A percentile compares a stretch with the other conserved stretches of the same genome.
phyloP scores from a whole-genome alignment of 2,329 filamentous ascomycete species.

The Pleoardoris graminearum region DNA sequence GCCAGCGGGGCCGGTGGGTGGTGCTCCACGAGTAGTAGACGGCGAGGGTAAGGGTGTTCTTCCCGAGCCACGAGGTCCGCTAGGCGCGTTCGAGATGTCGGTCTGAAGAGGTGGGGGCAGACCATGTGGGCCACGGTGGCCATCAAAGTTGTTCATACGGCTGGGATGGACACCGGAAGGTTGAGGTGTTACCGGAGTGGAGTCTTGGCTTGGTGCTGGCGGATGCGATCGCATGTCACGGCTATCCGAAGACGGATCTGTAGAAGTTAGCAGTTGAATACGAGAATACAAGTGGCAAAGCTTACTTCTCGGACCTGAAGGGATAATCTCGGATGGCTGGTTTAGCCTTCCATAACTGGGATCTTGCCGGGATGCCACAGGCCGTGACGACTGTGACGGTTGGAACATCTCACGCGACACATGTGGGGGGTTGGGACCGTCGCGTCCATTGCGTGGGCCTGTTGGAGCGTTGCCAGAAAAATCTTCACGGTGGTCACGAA shows the following conservation, averaged over 20 bases:
- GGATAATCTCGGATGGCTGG: slow-evolving; percentile 51
- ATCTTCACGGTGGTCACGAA: slow-evolving; percentile 47
- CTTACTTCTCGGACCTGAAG: slow-evolving; percentile 58
- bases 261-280: slow-evolving; percentile 12
- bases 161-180: slow-evolving; percentile 58
- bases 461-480: slow-evolving; percentile 52
- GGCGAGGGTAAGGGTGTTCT: slow-evolving; percentile 33
- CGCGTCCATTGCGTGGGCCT: slow-evolving; percentile 55
- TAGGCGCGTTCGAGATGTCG: slow-evolving; percentile 38
- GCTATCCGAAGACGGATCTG: slow-evolving; percentile 29
- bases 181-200: slow-evolving; percentile 39
- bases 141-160: slow-evolving; percentile 52
- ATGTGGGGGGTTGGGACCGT: slow-evolving; percentile 28
- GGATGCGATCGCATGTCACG: slow-evolving; percentile 31
- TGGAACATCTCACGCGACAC: slow-evolving; percentile 47
- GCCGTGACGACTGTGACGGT: slow-evolving; percentile 36
- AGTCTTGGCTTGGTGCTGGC: slow-evolving; percentile 38
- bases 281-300: slow-evolving; percentile 18
- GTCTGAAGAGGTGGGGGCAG: slow-evolving; percentile 30
- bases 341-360: slow-evolving; percentile 56
- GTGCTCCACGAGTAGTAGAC: slow-evolving; percentile 28
- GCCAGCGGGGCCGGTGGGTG: slow-evolving; percentile 41
- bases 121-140: neutral
- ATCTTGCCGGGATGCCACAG: slow-evolving; percentile 46
- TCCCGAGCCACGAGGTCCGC: slow-evolving; percentile 38